These are phyloP conservation scores for Platanthera zijinensis DNA, from an alignment of 106 monocot species.

Conservation along the genomic window DNA sequence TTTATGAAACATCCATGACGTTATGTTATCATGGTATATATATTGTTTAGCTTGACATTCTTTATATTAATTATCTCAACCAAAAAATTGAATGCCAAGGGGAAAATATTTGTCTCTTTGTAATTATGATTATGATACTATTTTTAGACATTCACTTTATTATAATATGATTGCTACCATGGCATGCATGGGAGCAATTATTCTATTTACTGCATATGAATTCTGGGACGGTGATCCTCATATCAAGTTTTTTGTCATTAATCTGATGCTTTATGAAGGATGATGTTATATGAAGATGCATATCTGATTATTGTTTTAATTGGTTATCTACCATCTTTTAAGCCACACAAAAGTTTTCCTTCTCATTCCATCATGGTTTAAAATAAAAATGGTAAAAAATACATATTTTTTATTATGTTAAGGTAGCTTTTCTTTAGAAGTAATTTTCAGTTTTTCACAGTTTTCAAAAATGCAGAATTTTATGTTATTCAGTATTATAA, in stretches of 20 bases:
- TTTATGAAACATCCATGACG: too few species aligned
- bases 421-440: too few species aligned
- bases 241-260: not conserved
- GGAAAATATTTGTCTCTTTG: too few species aligned
- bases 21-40: too few species aligned
- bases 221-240: not conserved
- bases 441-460: too few species aligned
- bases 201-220: not conserved
- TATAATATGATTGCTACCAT: not conserved
- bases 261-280: not conserved
- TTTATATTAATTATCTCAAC: too few species aligned
- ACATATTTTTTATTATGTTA: too few species aligned
- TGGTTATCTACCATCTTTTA: not conserved
- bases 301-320: not conserved
- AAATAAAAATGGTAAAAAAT: not conserved
- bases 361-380: not conserved
- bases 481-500: not conserved
- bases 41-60: not conserved
- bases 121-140: too few species aligned
- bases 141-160: not conserved
- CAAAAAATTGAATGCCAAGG: too few species aligned
- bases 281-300: not conserved
- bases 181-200: not conserved
- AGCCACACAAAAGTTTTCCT: not conserved
- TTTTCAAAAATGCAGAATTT: not conserved